Percentiles rank a stretch among this genome's conserved stretches.
Conservation (phyloP, 2,329 filamentous ascomycete species). For the Huntiella omanensis region DNA sequence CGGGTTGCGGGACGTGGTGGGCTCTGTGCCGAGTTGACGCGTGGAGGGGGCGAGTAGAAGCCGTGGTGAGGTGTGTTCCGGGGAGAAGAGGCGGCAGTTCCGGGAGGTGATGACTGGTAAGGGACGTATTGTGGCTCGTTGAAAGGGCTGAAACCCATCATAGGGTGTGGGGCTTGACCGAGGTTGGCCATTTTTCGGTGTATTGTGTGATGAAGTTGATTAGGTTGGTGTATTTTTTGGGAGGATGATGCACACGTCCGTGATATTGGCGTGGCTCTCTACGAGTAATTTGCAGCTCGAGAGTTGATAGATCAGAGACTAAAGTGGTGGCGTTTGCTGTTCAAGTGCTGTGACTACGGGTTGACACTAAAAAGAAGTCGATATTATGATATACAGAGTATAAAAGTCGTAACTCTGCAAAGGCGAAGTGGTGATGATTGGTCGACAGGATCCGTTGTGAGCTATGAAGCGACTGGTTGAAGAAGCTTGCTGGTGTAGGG, state of each 20-base stretch:
- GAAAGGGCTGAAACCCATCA: neutral
- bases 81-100: slow-evolving; percentile 6
- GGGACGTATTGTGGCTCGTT: neutral
- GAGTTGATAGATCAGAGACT: neutral
- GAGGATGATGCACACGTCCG: neutral
- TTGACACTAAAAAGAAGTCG: too few species aligned
- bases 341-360: neutral
- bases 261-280: neutral
- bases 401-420: too few species aligned
- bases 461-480: too few species aligned
- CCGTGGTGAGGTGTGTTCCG: slow-evolving; percentile 2
- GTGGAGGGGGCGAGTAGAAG: slow-evolving; percentile 2
- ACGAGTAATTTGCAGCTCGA: neutral
- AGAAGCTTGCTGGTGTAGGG: neutral
- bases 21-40: slow-evolving; percentile 6
- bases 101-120: slow-evolving; percentile 5
- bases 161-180: slow-evolving; percentile 4
- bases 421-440: too few species aligned
- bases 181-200: slow-evolving; percentile 4
- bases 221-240: neutral
- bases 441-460: too few species aligned
- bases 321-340: neutral
- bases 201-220: neutral
- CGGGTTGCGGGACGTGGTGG: slow-evolving; percentile 12
- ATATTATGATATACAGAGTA: too few species aligned